phyloP scores from a whole-genome alignment of 2,329 filamentous ascomycete genomes.

The Pseudomassariella vexata region DNA sequence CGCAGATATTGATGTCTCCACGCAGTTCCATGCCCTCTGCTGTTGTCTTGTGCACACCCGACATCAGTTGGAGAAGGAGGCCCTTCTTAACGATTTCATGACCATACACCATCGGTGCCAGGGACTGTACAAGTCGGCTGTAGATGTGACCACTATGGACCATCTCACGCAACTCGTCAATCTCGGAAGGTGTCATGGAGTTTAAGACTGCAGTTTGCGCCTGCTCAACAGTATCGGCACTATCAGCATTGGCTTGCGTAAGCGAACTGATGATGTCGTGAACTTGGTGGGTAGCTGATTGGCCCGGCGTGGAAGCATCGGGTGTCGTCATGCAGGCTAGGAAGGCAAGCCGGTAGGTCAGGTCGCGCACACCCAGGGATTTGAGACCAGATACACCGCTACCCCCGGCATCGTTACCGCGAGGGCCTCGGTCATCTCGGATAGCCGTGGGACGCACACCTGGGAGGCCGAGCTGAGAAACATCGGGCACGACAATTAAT shows the following conservation, averaged over 20 bases:
- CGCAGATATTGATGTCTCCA: slow-evolving; percentile 98
- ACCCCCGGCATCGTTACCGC: slow-evolving; percentile 75
- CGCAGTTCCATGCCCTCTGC: slow-evolving; percentile 91
- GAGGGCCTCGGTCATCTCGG: slow-evolving; percentile 68
- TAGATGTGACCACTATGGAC: slow-evolving; percentile 97
- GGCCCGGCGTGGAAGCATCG: slow-evolving; percentile 75
- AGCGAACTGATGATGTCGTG: slow-evolving; percentile 81
- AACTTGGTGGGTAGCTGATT: slow-evolving; percentile 67
- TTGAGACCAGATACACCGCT: slow-evolving; percentile 84
- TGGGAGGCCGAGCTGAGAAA: slow-evolving; percentile 88
- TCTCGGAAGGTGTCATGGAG: slow-evolving; percentile 79
- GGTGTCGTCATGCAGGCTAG: slow-evolving; percentile 93
- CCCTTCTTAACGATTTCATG: slow-evolving; percentile 98
- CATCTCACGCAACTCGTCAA: slow-evolving; percentile 86
- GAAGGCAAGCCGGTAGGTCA: slow-evolving; percentile 96
- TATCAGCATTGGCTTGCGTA: slow-evolving; percentile 67
- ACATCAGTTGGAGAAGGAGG: slow-evolving; percentile 86
- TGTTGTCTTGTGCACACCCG: slow-evolving; percentile 89
- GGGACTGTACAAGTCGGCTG: slow-evolving; percentile 82
- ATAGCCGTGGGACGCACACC: slow-evolving; percentile 78
- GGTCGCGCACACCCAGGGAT: slow-evolving; percentile 84
- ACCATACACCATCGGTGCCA: slow-evolving; percentile 95
- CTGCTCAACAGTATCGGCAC: slow-evolving; percentile 68
- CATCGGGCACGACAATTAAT: slow-evolving; percentile 92
- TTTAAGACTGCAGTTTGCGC: slow-evolving; percentile 83